Conservation (phyloP, 768 basidiomycete genomes). For the Mycena vulgaris region DNA sequence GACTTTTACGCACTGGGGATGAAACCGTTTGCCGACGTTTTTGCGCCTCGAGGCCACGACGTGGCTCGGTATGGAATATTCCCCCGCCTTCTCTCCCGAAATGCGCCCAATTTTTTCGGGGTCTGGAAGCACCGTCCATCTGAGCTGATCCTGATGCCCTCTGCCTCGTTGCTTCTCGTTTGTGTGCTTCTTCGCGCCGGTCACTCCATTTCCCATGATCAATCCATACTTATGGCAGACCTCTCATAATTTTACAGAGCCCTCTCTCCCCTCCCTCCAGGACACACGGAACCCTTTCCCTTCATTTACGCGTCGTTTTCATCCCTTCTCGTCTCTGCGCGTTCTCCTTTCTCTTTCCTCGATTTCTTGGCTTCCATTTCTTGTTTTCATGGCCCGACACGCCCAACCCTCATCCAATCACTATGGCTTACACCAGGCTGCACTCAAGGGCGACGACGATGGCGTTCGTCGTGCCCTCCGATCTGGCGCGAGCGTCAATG, state of each 20-base stretch:
- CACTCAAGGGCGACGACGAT: slow-evolving; percentile 68
- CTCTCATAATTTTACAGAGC: slow-evolving; percentile 25
- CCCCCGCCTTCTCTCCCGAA: slow-evolving; percentile 24
- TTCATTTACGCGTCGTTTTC: slow-evolving; percentile 38
- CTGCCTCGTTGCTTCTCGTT: slow-evolving; percentile 43
- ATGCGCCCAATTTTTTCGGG: slow-evolving; percentile 12
- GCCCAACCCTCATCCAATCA: slow-evolving; percentile 52
- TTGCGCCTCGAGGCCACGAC: slow-evolving; percentile 37
- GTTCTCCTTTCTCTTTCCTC: slow-evolving; percentile 27
- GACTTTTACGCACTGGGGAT: slow-evolving; percentile 22
- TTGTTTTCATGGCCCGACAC: slow-evolving; percentile 42
- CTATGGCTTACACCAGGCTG: slow-evolving; percentile 67
- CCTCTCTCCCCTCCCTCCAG: slow-evolving; percentile 36
- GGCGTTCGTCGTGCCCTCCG: slow-evolving; percentile 69
- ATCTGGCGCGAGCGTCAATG: slow-evolving; percentile 79
- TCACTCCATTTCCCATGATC: slow-evolving; percentile 31
- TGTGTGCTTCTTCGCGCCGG: slow-evolving; percentile 35
- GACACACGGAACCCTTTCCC: slow-evolving; percentile 31
- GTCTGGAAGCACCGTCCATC: slow-evolving; percentile 2
- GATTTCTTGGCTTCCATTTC: slow-evolving; percentile 19
- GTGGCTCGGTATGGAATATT: slow-evolving; percentile 37
- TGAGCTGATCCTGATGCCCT: slow-evolving; percentile 28
- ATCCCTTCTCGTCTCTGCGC: slow-evolving; percentile 27
- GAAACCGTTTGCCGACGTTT: slow-evolving; percentile 34
- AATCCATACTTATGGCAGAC: slow-evolving; percentile 33